Conservation (phyloP, 1,284 basidiomycete species). For the Ustilago esculenta region DNA sequence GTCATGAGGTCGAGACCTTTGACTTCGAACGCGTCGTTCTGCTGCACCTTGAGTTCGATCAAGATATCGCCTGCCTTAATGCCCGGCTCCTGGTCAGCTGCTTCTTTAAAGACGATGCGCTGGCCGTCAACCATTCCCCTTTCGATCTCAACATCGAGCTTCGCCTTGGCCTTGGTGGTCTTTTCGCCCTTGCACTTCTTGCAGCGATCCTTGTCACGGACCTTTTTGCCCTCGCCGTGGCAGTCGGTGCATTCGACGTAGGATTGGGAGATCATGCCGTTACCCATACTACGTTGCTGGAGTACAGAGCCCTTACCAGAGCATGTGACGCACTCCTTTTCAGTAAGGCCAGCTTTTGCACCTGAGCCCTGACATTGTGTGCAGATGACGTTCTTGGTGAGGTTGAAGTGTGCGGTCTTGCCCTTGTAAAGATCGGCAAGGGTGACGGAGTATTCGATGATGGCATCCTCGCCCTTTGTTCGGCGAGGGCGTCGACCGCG, state of each 20-base stretch:
- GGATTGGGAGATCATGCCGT: constrained; percentile 69
- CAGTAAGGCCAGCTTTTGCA: constrained; percentile 80
- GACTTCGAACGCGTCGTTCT: constrained; percentile 82
- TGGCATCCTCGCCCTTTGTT: constrained; percentile 47
- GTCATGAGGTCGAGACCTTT: constrained; percentile 80
- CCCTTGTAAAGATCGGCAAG: constrained; percentile 94
- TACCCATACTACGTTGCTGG: constrained; percentile 68
- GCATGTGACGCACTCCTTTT: constrained; percentile 82
- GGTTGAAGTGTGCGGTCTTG: constrained; percentile 85
- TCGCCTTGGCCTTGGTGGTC: constrained; percentile 84
- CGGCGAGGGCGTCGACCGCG: constrained; percentile 68
- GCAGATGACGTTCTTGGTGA: constrained; percentile 87
- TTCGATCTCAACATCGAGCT: constrained; percentile 73
- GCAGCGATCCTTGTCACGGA: constrained; percentile 92
- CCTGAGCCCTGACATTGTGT: constrained; percentile 86
- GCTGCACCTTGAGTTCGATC: constrained; percentile 78
- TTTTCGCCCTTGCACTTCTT: constrained; percentile 93
- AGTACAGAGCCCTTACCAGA: constrained; percentile 82
- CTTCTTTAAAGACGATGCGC: constrained; percentile 84
- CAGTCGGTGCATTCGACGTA: constrained; percentile 78
- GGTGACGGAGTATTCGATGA: constrained; percentile 82
- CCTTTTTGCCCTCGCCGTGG: constrained; percentile 79
- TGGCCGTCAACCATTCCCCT: constrained; percentile 87
- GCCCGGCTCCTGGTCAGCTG: constrained; percentile 74
- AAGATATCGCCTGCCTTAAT: constrained; percentile 72